Percentiles rank a stretch among this genome's conserved stretches.
phyloP scores from a whole-genome alignment of 2,329 filamentous ascomycete genomes.

The Fusarium nanum region DNA sequence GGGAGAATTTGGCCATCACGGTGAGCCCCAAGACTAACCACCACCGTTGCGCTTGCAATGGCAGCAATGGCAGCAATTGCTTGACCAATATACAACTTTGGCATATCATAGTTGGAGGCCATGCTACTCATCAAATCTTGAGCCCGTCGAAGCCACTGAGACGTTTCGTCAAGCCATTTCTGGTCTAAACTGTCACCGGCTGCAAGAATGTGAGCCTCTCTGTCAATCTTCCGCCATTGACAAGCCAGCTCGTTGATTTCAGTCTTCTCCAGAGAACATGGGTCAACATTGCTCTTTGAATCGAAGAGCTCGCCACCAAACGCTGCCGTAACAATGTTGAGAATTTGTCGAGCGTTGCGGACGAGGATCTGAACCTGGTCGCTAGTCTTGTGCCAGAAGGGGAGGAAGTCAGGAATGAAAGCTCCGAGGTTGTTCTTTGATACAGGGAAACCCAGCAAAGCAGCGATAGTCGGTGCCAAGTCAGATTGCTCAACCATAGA shows the following conservation, averaged over 20 bases:
- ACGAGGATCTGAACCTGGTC: conserved; percentile 76
- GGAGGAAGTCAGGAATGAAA: conserved; percentile 82
- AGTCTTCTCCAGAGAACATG: conserved; percentile 51
- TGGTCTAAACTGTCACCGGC: conserved; percentile 48
- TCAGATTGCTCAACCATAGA: conserved; percentile 91
- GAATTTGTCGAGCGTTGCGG: conserved; percentile 83
- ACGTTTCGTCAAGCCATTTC: conserved; percentile 58
- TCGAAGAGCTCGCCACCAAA: conserved; percentile 66
- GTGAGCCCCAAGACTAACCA: conserved; percentile 24
- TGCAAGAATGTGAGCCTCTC: conserved; percentile 41
- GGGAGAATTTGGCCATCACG: conserved; percentile 49
- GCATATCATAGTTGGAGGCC: conserved; percentile 90
- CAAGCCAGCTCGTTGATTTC: conserved; percentile 73
- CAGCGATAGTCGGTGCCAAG: conserved; percentile 88
- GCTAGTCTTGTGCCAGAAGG: conserved; percentile 70
- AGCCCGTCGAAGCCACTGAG: conserved; percentile 74
- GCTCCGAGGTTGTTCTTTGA: conserved; percentile 91
- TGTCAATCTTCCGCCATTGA: conserved; percentile 65
- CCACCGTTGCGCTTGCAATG: conserved; percentile 23
- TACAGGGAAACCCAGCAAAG: conserved; percentile 86
- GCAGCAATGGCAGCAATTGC: conserved; percentile 52
- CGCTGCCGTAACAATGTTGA: conserved; percentile 79
- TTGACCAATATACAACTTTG: conserved; percentile 65
- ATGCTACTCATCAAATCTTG: conserved; percentile 87
- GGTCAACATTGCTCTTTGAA: conserved; percentile 47